Evolutionary conservation across 83 land plant species (phyloP), one percentile per base, ranked within the genome.

Genomic region (Diphasiastrum complanatum): DNA sequence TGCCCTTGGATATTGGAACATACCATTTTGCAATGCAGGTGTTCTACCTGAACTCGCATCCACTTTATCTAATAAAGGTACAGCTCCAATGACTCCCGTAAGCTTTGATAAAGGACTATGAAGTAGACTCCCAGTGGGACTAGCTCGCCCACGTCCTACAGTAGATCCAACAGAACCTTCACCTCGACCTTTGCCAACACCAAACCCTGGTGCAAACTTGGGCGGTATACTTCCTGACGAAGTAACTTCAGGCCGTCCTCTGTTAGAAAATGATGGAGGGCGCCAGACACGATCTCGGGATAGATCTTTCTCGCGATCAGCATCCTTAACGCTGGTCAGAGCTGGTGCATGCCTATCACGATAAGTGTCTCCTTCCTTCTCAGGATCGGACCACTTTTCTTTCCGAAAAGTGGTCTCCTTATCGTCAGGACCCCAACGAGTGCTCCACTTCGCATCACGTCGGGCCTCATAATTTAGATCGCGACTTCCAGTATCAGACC

Each of bases 371-470:
- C 60, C 65, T 36, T 78, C 89, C 61, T 63, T 82, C 46, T 72
- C 61, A 52, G 77, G 64, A 19, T 79, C 86, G 0, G 46, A 18
- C 89, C 80, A 78, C 69, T 80, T 82, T 30, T 87, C 89, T 33
- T 71, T 78, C 61, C 76, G 60, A 38, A 56, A 53, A 26, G 80
- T 84, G 6, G 64, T 22, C 25, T 83, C 84, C 51, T 80, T 86
- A 34, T 79, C 87, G 71, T 79, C 82, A 33, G 79, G 86, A 0
- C 89, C 95, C 95, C 95, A 88, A 23, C 86, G 81, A 18, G 79
- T 79, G 55, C 68, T 83, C 95, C 95, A 88, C 61, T 87, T 87
- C 71, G 83, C 78, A 56, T 84, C 95, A 52, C 89, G 83, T 1
- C 93, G 83, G 16, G 68, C 75, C 24, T 88, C 86, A 74, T 63